Evolutionary conservation across 257 asterid species (phyloP).

Genomic region (Solanum dulcamara): DNA sequence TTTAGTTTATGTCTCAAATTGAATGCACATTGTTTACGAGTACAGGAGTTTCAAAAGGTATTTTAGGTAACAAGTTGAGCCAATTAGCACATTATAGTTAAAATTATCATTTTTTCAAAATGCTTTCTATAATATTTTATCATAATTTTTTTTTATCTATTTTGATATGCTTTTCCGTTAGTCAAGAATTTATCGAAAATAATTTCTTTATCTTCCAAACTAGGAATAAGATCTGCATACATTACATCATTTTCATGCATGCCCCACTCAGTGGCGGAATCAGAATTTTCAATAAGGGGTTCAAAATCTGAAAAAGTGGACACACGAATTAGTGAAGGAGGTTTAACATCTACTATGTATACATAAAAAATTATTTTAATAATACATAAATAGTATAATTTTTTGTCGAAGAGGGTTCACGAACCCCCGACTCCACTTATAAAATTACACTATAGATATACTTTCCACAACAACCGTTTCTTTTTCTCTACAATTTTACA

Average conservation of each 20-base stretch:
- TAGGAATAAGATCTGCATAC: too few species aligned
- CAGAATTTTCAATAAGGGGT: too few species aligned
- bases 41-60: background rate
- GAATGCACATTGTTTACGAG: background rate
- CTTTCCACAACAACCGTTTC: background rate
- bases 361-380: too few species aligned
- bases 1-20: background rate
- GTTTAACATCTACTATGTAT: too few species aligned
- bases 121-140: background rate
- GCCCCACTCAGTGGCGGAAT: too few species aligned
- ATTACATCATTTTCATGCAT: too few species aligned
- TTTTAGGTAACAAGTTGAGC: background rate
- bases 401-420: too few species aligned
- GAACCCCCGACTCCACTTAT: too few species aligned
- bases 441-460: background rate
- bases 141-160: background rate
- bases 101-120: background rate
- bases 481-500: background rate
- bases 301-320: too few species aligned
- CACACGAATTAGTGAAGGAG: too few species aligned
- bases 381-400: too few species aligned
- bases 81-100: background rate
- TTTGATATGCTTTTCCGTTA: background rate
- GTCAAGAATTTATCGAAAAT: accelerated
- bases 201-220: background rate